Evolutionary conservation across 2,329 filamentous ascomycete species (phyloP), one percentile per base, ranked within the genome.

Genomic region (Scopulariopsis brevicaulis): DNA sequence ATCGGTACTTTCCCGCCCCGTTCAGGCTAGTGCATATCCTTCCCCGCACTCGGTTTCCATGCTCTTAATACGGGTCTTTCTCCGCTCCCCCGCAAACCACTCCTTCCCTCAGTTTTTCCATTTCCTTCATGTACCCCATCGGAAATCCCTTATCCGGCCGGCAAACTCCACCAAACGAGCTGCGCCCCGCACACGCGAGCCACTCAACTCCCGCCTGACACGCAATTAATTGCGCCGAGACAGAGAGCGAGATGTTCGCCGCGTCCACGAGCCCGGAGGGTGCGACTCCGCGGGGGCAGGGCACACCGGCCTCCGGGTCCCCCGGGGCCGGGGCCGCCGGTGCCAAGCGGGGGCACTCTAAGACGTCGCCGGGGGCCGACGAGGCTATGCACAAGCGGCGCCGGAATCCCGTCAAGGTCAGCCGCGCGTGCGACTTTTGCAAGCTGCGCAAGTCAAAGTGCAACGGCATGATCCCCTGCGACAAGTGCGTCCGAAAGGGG

Each of bases 381-480:
- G 28, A 32, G 6, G 25, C 14, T 24, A 7, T 8, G 6, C 5
- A n/a, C 6, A 7, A 24, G 34, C 53, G 34, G 37, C 18, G 43
- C 37, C 15, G 54, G 40, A 56, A 56, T 8, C 54, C 24, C 8
- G 43, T 34, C 54, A 71, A 71, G 61, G 68, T 70, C 55, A 71
- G 65, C 58, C 63, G 67, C 14, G 67, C 67, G 4, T 68, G 67
- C 58, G 67, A 69, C 53, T 63, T 62, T 55, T 69, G 66, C 60
- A 69, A 68, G 59, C 59, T 59, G 1, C 59, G 63, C 48, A 68
- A 68, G 55, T 59, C 63, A 14, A 67, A 63, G 57, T 69, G 67
- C 55, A 64, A 56, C 14, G 66, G 67, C 0, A 67, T 66, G 18
- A 65, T 65, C 10, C 69, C 69, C 1, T 72, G 70, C 55, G 62